Evolutionary conservation across 768 basidiomycete species (phyloP).

Genomic region (Sarcomyxa edulis): DNA sequence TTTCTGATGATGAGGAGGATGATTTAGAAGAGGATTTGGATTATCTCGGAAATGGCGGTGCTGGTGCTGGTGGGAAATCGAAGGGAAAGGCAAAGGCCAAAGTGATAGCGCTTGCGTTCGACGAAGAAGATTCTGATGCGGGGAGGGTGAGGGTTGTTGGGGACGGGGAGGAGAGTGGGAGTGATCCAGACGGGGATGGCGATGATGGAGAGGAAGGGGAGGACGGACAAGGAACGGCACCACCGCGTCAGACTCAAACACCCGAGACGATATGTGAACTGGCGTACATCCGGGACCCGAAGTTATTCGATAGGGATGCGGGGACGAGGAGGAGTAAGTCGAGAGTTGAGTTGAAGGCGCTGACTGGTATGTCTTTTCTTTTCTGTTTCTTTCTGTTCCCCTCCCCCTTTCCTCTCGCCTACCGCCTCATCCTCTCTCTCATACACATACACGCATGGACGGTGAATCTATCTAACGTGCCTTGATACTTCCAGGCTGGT

Average conservation of each 20-base stretch:
- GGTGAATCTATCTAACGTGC: neutral
- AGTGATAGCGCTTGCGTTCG: conserved; percentile 29
- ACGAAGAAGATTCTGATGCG: conserved; percentile 49
- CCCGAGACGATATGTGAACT: conserved; percentile 68
- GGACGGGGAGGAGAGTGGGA: conserved; percentile 50
- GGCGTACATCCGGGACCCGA: conserved; percentile 71
- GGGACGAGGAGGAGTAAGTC: conserved; percentile 66
- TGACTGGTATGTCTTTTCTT: conserved; percentile 47
- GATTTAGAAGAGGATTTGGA: conserved; percentile 29
- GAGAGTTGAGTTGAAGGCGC: conserved; percentile 57
- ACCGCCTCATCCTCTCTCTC: no score
- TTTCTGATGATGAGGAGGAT: conserved; percentile 62
- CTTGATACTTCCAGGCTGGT: conserved; percentile 45
- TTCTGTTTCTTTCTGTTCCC: no score
- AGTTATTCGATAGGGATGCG: conserved; percentile 72
- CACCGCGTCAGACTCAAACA: conserved; percentile 20
- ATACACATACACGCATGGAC: neutral
- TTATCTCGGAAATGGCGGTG: neutral
- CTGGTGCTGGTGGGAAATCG: conserved; percentile 17
- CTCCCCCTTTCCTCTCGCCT: no score
- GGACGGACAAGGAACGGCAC: conserved; percentile 19
- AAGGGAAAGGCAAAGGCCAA: conserved; percentile 20
- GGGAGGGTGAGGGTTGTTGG: conserved; percentile 43
- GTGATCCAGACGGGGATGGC: conserved; percentile 31
- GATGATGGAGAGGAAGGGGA: conserved; percentile 28